These are phyloP conservation scores for Conidiobolus incongruus DNA, from an alignment of 371 early-diverging fungal species.

Conservation along the genomic window DNA sequence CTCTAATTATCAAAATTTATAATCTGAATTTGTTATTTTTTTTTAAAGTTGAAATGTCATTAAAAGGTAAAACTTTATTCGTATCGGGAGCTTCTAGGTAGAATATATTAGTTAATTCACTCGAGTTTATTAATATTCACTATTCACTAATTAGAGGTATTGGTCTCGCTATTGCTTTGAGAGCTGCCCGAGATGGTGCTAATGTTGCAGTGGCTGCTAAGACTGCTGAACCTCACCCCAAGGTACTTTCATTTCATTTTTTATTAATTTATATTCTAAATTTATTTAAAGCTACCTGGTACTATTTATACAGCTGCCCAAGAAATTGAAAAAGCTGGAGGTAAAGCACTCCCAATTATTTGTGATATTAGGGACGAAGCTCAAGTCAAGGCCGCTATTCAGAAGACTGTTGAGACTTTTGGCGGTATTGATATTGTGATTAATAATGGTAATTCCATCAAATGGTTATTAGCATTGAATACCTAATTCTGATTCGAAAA, in stretches of 20 bases:
- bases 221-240: constrained; percentile 48
- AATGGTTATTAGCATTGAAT: too few relatives aligned
- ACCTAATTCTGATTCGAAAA: too few relatives aligned
- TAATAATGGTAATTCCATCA: constrained; percentile 43
- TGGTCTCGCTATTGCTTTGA: too few relatives aligned
- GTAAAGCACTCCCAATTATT: constrained; percentile 45
- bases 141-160: constrained; percentile 58
- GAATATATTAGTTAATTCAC: not conserved
- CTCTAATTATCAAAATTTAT: too few relatives aligned
- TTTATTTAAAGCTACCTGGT: constrained; percentile 8
- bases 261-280: not conserved
- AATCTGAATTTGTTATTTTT: too few relatives aligned
- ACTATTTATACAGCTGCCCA: constrained; percentile 33
- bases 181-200: constrained; percentile 43
- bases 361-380: too few relatives aligned
- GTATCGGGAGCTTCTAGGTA: constrained; percentile 3
- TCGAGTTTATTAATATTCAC: not conserved
- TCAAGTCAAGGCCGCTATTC: too few relatives aligned
- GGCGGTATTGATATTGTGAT: constrained; percentile 56
- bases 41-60: constrained; percentile 10
- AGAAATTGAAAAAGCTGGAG: constrained; percentile 46
- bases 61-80: not conserved
- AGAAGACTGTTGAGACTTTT: too few relatives aligned
- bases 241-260: constrained; percentile 11
- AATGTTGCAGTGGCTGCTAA: constrained; percentile 58